A percentile compares a stretch with the other conserved stretches of the same genome.
Conservation (phyloP, 305 asterid genomes). For the Fraxinus nigra region DNA sequence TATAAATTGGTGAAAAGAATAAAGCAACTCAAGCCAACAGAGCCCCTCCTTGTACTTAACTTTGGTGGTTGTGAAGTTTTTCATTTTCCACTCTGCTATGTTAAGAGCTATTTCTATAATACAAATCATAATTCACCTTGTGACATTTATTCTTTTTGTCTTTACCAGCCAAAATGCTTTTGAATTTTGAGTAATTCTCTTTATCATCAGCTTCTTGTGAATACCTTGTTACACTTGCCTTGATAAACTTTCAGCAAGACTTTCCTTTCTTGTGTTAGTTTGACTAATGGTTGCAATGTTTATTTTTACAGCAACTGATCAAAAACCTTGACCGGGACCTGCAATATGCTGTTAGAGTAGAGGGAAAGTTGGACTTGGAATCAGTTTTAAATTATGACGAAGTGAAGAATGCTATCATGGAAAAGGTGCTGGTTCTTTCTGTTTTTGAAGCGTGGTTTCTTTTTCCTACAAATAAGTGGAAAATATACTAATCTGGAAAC, state of each 20-base stretch:
- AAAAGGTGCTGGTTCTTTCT: slow-evolving; percentile 61
- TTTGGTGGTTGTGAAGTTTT: not conserved
- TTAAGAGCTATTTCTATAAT: not conserved
- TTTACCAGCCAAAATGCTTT: not conserved
- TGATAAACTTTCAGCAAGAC: not conserved
- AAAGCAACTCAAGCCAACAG: not conserved
- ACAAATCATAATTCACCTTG: not conserved
- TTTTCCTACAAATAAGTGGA: slow-evolving; percentile 11
- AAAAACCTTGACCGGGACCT: slow-evolving; percentile 96
- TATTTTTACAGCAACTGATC: slow-evolving; percentile 62
- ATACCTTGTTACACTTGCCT: slow-evolving; percentile 12
- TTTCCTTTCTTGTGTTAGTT: slow-evolving; percentile 17
- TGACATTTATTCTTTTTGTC: not conserved
- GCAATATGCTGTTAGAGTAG: slow-evolving; percentile 90
- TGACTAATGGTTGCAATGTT: slow-evolving; percentile 20
- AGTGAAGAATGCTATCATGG: slow-evolving; percentile 76
- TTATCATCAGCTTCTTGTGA: slow-evolving; percentile 8
- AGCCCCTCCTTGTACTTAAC: not conserved
- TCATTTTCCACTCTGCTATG: slow-evolving; percentile 4
- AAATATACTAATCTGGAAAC: not conserved
- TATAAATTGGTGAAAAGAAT: not conserved
- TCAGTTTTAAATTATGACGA: slow-evolving; percentile 78
- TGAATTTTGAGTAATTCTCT: slow-evolving; percentile 16
- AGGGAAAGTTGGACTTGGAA: slow-evolving; percentile 87
- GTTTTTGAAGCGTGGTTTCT: slow-evolving; percentile 19